A percentile compares a stretch with the other conserved stretches of the same genome.
phyloP scores from a whole-genome alignment of 1,284 basidiomycete genomes.

The Papiliotrema terrestris region DNA sequence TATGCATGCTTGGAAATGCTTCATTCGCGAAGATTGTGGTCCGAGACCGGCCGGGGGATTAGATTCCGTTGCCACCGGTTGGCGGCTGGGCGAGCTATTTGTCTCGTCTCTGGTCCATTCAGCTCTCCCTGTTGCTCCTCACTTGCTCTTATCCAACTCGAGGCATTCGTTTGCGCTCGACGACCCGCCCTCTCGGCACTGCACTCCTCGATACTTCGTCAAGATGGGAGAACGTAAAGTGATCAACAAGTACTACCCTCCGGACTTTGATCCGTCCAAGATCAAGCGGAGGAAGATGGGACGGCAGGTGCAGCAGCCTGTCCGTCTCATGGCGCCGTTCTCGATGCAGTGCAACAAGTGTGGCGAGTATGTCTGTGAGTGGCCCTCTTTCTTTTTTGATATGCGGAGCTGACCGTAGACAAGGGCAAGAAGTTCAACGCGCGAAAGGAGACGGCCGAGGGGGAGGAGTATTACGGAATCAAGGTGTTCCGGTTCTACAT shows the following conservation, averaged over 20 bases:
- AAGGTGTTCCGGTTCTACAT: constrained; percentile 58
- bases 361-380: constrained; percentile 90
- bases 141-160: too few species aligned
- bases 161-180: too few species aligned
- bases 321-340: constrained; percentile 98
- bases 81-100: too few species aligned
- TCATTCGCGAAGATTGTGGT: too few species aligned
- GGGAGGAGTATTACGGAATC: constrained; percentile 97
- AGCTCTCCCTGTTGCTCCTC: too few species aligned
- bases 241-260: constrained; percentile 61
- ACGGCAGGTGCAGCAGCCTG: constrained; percentile 91
- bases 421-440: constrained; percentile 99
- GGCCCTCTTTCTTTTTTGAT: neutral
- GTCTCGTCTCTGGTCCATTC: too few species aligned
- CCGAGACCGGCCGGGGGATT: too few species aligned
- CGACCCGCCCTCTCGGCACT: too few species aligned
- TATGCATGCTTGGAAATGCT: too few species aligned
- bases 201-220: neutral
- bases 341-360: constrained; percentile 96
- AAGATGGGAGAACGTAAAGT: constrained; percentile 85
- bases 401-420: constrained; percentile 32
- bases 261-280: constrained; percentile 95
- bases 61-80: too few species aligned
- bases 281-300: constrained; percentile 81
- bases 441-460: constrained; percentile 93